Evolutionary conservation across 176 grass and related monocot genomes (phyloP), one percentile per base, ranked within the genome.

Genomic region (Oryza meridionalis): DNA sequence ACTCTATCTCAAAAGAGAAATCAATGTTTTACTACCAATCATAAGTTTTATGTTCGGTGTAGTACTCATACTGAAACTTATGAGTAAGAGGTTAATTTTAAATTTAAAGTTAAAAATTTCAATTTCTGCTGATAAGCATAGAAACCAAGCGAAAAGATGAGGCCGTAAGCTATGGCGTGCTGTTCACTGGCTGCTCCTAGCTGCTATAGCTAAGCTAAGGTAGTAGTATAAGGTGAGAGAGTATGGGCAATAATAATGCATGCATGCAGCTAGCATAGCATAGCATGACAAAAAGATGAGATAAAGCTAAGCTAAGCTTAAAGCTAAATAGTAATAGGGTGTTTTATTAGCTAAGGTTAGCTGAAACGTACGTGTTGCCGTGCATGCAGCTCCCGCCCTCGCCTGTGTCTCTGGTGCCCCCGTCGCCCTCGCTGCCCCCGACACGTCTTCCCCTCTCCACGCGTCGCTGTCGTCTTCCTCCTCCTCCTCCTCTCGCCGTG

Each of bases 341-440:
- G 3, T n/a, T n/a, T n/a, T 15, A 3, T 13, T 11, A 17, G 51
- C 51, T 58, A 58, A 24, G 58, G 19, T 62, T 62, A 62, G 58
- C 58, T 62, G 38, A 31, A 16, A 74, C 33, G 66, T 3, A 74
- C 58, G 86, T 83, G 86, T 40, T 72, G 80, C 5, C 4, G 76
- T 65, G 82, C 87, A 84, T 84, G 81, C 70, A 42, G 76, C 29
- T 40, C 29, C 2, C 17, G 31, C 16, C 7, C 16, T 22, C 45
- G 33, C 4, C 72, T 25, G 65, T 80, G 65, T 80, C 33, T 86
- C 79, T 66, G 88, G 84, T 46, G 69, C 84, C 74, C 59, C 88
- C 84, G 79, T 90, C 79, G 29, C 76, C 75, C 11, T 90, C 88
- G 80, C 80, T 38, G 73, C 79, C 14, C 46, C 73, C 21, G 73